Evolutionary conservation across 305 asterid genomes (phyloP).

Genomic region (Rubia tinctorum): DNA sequence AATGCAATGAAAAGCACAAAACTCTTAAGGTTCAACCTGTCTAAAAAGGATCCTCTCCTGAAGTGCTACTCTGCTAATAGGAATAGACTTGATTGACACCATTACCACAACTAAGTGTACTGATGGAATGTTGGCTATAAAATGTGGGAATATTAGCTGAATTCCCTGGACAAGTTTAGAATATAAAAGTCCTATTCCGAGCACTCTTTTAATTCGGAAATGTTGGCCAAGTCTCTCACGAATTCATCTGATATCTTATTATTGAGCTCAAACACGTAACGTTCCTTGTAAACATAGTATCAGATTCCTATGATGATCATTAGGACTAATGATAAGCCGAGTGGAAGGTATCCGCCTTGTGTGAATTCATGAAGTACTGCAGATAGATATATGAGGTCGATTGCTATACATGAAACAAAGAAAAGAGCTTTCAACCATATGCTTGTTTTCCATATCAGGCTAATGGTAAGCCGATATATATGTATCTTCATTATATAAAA

Average conservation of each 20-base stretch:
- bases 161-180: conserved; percentile 81
- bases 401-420: conserved; percentile 30
- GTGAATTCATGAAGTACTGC: conserved; percentile 62
- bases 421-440: conserved; percentile 52
- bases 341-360: conserved; percentile 68
- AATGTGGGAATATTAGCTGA: conserved; percentile 68
- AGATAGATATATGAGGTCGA: conserved; percentile 52
- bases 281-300: conserved; percentile 60
- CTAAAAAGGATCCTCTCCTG: conserved; percentile 69
- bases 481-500: too few relatives aligned
- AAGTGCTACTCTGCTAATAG: conserved; percentile 48
- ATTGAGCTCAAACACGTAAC: conserved; percentile 57
- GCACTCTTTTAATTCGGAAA: conserved; percentile 35
- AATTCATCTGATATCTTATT: conserved; percentile 58
- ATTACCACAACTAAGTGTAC: conserved; percentile 59
- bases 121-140: conserved; percentile 50
- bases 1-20: conserved; percentile 54
- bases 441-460: conserved; percentile 61
- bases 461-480: too few relatives aligned
- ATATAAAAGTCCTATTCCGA: conserved; percentile 67
- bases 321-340: conserved; percentile 44
- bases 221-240: conserved; percentile 34
- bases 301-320: conserved; percentile 62
- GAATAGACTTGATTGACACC: conserved; percentile 70
- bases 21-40: conserved; percentile 51